These are phyloP conservation scores for Zymoseptoria ardabiliae DNA, from an alignment of 2,329 filamentous ascomycete species.

Conservation along the genomic window DNA sequence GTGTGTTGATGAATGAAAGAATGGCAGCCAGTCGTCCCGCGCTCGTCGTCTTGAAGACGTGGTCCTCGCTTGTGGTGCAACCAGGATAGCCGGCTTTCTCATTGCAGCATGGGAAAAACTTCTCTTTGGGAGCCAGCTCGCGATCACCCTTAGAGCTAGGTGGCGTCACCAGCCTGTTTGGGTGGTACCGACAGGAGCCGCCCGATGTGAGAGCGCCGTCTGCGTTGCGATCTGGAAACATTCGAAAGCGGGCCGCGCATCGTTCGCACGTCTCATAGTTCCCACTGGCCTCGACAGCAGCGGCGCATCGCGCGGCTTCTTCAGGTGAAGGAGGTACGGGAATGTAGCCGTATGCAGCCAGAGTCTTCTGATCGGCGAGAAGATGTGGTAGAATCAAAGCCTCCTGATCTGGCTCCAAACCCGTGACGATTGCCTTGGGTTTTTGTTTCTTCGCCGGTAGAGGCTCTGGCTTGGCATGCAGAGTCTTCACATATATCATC, in stretches of 20 bases:
- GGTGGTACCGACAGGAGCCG: slow-evolving; percentile 80
- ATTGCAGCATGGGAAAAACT: slow-evolving; percentile 71
- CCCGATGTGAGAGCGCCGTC: slow-evolving; percentile 69
- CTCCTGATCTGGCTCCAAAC: slow-evolving; percentile 61
- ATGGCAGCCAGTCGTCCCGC: slow-evolving; percentile 67
- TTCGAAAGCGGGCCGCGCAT: slow-evolving; percentile 78
- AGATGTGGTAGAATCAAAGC: slow-evolving; percentile 56
- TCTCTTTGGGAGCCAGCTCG: slow-evolving; percentile 48
- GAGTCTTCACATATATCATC: slow-evolving; percentile 38
- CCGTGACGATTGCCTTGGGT: slow-evolving; percentile 53
- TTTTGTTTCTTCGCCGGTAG: slow-evolving; percentile 18
- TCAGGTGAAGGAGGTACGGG: slow-evolving; percentile 55
- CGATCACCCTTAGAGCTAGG: slow-evolving; percentile 48
- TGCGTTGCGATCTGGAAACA: slow-evolving; percentile 74
- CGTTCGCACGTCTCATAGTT: slow-evolving; percentile 87
- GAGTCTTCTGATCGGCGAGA: slow-evolving; percentile 53
- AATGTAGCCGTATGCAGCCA: slow-evolving; percentile 71
- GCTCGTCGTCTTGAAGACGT: slow-evolving; percentile 82
- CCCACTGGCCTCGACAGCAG: slow-evolving; percentile 57
- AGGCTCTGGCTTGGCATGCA: slow-evolving; percentile 14
- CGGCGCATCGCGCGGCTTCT: slow-evolving; percentile 59
- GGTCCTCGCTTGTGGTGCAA: slow-evolving; percentile 62
- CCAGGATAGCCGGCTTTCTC: slow-evolving; percentile 68
- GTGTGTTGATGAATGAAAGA: slow-evolving; percentile 74
- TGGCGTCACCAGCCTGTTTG: slow-evolving; percentile 60